A percentile compares a stretch with the other conserved stretches of the same genome.
These are phyloP conservation scores for Salvia splendens DNA, from an alignment of 257 asterid species.

Conservation along the genomic window DNA sequence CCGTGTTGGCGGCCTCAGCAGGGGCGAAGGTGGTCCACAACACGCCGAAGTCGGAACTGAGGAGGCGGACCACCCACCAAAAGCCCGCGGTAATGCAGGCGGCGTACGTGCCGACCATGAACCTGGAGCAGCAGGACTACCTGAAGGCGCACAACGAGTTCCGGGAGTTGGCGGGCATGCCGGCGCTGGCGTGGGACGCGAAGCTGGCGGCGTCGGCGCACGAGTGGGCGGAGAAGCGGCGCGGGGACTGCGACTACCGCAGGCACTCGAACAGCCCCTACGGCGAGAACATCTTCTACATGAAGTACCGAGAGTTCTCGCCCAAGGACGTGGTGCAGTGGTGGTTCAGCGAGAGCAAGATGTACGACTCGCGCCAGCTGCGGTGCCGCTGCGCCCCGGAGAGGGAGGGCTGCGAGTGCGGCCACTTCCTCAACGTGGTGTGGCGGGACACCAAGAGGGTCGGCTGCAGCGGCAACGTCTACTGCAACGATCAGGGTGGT, in stretches of 20 bases:
- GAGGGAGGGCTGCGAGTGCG: conserved; percentile 63
- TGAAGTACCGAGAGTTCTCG: conserved; percentile 48
- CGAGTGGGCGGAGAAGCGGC: conserved; percentile 50
- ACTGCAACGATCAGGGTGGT: conserved; percentile 54
- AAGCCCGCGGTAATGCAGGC: too few relatives aligned
- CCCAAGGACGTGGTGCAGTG: conserved; percentile 51
- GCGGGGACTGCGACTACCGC: conserved; percentile 56
- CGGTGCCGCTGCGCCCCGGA: conserved; percentile 47
- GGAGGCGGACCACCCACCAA: conserved; percentile 17
- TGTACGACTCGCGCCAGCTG: conserved; percentile 37
- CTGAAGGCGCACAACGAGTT: conserved; percentile 56
- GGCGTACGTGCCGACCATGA: conserved; percentile 27
- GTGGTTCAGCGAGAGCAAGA: conserved; percentile 47
- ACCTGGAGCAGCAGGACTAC: conserved; percentile 50
- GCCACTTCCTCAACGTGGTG: conserved; percentile 55
- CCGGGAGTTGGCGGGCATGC: conserved; percentile 38
- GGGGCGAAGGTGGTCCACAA: conserved; percentile 33
- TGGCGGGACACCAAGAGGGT: conserved; percentile 50
- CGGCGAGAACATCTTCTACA: conserved; percentile 66
- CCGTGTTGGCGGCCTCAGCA: conserved; percentile 28
- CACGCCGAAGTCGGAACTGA: conserved; percentile 18
- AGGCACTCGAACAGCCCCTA: conserved; percentile 41
- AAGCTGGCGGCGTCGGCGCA: conserved; percentile 43
- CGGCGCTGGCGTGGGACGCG: conserved; percentile 52
- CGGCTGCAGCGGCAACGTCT: conserved; percentile 65